Conservation (phyloP, 352 stramenopile species). For the Aphanomyces stellatus region DNA sequence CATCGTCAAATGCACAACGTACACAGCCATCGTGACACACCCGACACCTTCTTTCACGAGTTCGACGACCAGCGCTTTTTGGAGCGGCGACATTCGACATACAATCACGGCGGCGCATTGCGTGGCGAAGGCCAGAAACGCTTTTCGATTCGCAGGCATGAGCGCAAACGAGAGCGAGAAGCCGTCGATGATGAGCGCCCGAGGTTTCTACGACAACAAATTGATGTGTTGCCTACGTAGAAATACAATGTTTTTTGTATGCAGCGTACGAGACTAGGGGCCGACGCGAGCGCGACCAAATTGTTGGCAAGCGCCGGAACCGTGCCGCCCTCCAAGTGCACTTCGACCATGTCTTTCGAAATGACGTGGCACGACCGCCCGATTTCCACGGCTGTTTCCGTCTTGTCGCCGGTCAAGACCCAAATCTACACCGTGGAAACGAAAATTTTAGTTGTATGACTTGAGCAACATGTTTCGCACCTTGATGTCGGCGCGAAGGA, state of each 20-base stretch:
- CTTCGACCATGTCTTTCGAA: slow-evolving; percentile 70
- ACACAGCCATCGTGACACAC: slow-evolving; percentile 91
- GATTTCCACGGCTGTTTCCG: slow-evolving; percentile 99
- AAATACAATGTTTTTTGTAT: background rate
- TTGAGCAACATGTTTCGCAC: slow-evolving; percentile 34
- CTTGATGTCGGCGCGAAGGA: slow-evolving; percentile 92
- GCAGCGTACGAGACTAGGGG: background rate
- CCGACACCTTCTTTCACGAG: slow-evolving; percentile 82
- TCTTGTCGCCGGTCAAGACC: slow-evolving; percentile 95
- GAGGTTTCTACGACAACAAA: slow-evolving; percentile 33
- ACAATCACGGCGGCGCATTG: slow-evolving; percentile 80
- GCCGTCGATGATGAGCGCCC: slow-evolving; percentile 62
- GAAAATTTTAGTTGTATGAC: background rate
- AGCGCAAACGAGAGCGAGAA: slow-evolving; percentile 51
- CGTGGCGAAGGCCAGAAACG: slow-evolving; percentile 61
- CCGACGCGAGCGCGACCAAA: slow-evolving; percentile 25
- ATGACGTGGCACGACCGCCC: slow-evolving; percentile 86
- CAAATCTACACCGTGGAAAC: slow-evolving; percentile 50
- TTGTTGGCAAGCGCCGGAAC: slow-evolving; percentile 41
- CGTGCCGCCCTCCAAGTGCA: slow-evolving; percentile 40
- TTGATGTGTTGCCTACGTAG: too few species aligned
- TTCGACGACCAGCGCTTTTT: slow-evolving; percentile 90
- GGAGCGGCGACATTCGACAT: slow-evolving; percentile 80
- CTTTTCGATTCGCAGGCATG: slow-evolving; percentile 38
- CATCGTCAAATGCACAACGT: slow-evolving; percentile 16